These are phyloP conservation scores for Jackrogersella multiformis DNA, from an alignment of 495 filamentous ascomycete genomes.

Conservation along the genomic window DNA sequence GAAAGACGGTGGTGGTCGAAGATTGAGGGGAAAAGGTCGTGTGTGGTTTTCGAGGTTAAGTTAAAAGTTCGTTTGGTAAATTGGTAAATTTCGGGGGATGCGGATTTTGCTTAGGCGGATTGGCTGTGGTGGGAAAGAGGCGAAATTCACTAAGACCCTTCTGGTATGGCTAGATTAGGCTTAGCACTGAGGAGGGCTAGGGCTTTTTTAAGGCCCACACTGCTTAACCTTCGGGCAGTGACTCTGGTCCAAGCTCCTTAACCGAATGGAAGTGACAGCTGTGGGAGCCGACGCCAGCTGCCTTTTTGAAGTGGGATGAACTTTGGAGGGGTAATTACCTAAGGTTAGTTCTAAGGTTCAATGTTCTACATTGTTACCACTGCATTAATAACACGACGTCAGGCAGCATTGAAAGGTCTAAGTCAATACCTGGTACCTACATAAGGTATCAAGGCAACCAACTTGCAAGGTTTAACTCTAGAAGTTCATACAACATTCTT, in stretches of 20 bases:
- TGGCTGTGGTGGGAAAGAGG: conserved; percentile 38
- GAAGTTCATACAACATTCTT: not conserved
- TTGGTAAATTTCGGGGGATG: conserved; percentile 43
- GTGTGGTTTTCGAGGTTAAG: conserved; percentile 14
- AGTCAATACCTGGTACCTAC: no score
- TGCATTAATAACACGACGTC: conserved; percentile 10
- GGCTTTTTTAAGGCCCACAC: conserved; percentile 38
- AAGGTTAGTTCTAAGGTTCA: no score
- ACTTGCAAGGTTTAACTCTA: no score
- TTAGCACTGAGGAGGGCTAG: conserved; percentile 48
- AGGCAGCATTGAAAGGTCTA: conserved; percentile 17
- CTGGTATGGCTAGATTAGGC: conserved; percentile 31
- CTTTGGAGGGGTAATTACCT: not conserved
- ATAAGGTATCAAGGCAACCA: no score
- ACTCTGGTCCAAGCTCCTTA: not conserved
- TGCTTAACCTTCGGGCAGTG: not conserved
- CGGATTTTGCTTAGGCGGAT: conserved; percentile 43
- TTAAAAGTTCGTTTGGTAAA: conserved; percentile 48
- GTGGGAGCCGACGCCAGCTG: conserved; percentile 1
- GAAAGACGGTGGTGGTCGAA: conserved; percentile 42
- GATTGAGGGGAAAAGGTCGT: conserved; percentile 46
- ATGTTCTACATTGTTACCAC: not conserved
- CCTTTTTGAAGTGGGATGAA: not conserved
- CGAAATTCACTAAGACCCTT: conserved; percentile 36
- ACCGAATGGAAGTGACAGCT: not conserved